Base-by-base conservation (phyloP, 257 asterid species). In the Solanum acaule region DNA sequence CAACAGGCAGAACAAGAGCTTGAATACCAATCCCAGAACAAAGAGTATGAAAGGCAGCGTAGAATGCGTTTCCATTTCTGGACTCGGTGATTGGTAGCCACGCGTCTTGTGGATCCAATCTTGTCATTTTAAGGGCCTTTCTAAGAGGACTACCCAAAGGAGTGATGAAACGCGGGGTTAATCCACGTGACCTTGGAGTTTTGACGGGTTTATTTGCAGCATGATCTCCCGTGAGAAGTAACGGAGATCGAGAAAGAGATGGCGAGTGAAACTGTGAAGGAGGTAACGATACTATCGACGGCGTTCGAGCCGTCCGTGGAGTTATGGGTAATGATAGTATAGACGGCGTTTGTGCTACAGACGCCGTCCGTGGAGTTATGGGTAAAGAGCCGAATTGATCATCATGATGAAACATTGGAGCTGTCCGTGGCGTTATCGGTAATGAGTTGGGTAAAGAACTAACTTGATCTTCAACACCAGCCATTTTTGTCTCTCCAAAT, bases 21-120 rank as follows among this genome's bases (percentile, higher is more conserved):
- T 96, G 99, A 86, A 96, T 88, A 44, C 99, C 99, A 76, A 96
- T 96, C 49, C 99, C 99, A 44, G 99, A 95, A 37, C 98, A 96
- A 37, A 95, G 27, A 63, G 99, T 95, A 71, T 95, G 99, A 86
- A 94, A 96, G 31, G 96, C 98, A 2, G 98, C 98, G 40, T 95
- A 96, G 37, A 91, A 95, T 10, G 98, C 98, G 29, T 95, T 95
- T 14, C 98, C 99, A 49, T 95, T 96, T 88, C 99, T 92, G 0
- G 98, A 96, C 84, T 94, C 95, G 0, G 98, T 96, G 38, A 96
- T 95, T 0, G 99, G 98, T 20, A 96, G 95, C 99, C 98, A 96
- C 2, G 99, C 99, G 63, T 96, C 98, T 6, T 95, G 92, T 0
- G 96, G 99, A 85, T 96, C 95, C 18, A 96, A 96, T 61, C 79